Percentiles rank a stretch among this genome's conserved stretches.
phyloP scores from a whole-genome alignment of 2,329 filamentous ascomycete species.

The Thyridium curvatum region DNA sequence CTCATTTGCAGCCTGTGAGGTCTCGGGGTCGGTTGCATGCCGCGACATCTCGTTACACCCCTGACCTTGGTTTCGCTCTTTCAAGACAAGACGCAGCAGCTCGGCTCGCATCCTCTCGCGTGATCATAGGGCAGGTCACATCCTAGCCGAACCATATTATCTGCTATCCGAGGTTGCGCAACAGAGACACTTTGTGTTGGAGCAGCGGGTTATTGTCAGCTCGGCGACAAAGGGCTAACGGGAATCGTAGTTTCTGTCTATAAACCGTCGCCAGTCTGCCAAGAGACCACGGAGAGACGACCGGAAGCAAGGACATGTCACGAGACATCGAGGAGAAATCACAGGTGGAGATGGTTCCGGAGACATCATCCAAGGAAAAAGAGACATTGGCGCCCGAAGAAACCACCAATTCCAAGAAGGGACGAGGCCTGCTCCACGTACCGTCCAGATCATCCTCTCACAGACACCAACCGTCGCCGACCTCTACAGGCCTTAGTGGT shows the following conservation, averaged over 20 bases:
- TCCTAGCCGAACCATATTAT: too few species aligned
- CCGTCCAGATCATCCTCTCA: conserved; percentile 58
- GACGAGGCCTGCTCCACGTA: conserved; percentile 47
- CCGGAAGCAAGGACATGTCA: conserved; percentile 15
- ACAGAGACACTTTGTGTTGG: neutral
- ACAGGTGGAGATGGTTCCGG: conserved; percentile 12
- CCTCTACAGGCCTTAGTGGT: conserved; percentile 54
- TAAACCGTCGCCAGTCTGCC: too few species aligned
- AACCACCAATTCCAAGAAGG: conserved; percentile 38
- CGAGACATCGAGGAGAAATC: conserved; percentile 25
- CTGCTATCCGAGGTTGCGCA: neutral
- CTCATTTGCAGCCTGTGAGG: too few species aligned
- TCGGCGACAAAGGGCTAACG: too few species aligned
- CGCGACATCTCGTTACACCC: too few species aligned
- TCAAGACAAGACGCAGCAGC: too few species aligned
- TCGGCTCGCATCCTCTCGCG: too few species aligned
- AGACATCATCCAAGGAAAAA: conserved; percentile 29
- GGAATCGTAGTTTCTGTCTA: too few species aligned
- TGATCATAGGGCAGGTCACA: too few species aligned
- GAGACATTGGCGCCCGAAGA: conserved; percentile 34
- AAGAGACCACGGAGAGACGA: neutral
- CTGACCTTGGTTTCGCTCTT: too few species aligned
- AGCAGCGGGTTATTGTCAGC: too few species aligned
- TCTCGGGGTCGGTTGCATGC: too few species aligned
- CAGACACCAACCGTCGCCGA: conserved; percentile 52